phyloP scores from a whole-genome alignment of 176 grass and related monocot genomes.

The Avena atlantica region DNA sequence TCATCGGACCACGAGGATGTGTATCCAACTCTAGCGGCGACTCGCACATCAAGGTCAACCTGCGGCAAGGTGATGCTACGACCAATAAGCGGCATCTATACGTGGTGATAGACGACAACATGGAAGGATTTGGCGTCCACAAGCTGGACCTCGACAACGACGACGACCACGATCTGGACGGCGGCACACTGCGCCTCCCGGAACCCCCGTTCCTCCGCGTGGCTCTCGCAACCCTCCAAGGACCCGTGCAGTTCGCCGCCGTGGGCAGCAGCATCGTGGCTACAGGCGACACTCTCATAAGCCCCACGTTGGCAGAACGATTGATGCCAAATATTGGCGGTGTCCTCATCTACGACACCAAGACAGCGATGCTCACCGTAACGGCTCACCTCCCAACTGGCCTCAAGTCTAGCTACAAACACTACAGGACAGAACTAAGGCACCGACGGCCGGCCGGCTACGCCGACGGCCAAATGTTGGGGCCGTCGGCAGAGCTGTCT shows the following conservation, averaged over 20 bases:
- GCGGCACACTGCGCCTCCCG: background rate
- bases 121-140: background rate
- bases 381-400: background rate
- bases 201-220: background rate
- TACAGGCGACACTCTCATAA: background rate
- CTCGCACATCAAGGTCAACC: no score
- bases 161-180: background rate
- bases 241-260: background rate
- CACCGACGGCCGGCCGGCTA: no score
- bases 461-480: no score
- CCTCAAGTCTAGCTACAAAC: background rate
- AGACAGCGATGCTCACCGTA: background rate
- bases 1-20: background rate
- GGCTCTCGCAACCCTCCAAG: background rate
- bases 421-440: no score
- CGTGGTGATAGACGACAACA: background rate
- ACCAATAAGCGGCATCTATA: background rate
- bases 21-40: background rate
- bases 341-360: background rate
- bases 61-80: background rate
- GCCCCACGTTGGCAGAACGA: rapidly evolving
- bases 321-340: background rate
- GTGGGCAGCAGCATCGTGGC: background rate
- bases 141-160: background rate
- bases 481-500: no score